Conservation (phyloP, 768 basidiomycete genomes). For the Jaapia argillacea region DNA sequence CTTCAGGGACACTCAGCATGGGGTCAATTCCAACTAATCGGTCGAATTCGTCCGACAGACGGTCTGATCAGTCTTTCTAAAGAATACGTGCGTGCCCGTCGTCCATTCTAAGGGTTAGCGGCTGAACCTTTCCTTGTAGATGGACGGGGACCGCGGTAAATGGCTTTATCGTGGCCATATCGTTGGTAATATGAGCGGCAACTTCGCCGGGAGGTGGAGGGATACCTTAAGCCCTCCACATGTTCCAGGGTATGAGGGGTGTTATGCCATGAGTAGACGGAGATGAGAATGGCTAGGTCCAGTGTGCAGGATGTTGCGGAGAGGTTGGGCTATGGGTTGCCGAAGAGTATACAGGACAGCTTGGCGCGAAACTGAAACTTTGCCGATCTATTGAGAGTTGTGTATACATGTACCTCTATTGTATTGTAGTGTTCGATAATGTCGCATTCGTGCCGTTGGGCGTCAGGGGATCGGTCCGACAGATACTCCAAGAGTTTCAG, state of each 20-base stretch:
- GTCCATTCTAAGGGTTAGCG: neutral
- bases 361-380: too few species aligned
- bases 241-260: constrained; percentile 75
- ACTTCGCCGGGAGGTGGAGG: constrained; percentile 78
- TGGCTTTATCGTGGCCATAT: constrained; percentile 86
- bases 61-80: constrained; percentile 77
- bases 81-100: constrained; percentile 51
- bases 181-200: constrained; percentile 57
- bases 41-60: constrained; percentile 73
- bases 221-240: constrained; percentile 64
- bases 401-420: too few species aligned
- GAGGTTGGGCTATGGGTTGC: too few species aligned
- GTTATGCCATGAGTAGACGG: constrained; percentile 67
- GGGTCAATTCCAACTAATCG: constrained; percentile 77
- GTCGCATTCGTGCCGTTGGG: too few species aligned
- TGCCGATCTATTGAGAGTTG: too few species aligned
- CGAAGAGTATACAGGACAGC: too few species aligned
- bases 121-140: constrained; percentile 26
- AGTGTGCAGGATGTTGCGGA: too few species aligned
- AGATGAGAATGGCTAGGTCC: constrained; percentile 27
- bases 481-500: too few species aligned
- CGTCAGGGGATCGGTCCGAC: too few species aligned
- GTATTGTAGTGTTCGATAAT: too few species aligned
- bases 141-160: constrained; percentile 63
- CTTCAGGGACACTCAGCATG: constrained; percentile 83